Percentiles rank a stretch among this genome's conserved stretches.
Evolutionary conservation across 1,284 basidiomycete genomes (phyloP).

Genomic region (Leccinum variabile): DNA sequence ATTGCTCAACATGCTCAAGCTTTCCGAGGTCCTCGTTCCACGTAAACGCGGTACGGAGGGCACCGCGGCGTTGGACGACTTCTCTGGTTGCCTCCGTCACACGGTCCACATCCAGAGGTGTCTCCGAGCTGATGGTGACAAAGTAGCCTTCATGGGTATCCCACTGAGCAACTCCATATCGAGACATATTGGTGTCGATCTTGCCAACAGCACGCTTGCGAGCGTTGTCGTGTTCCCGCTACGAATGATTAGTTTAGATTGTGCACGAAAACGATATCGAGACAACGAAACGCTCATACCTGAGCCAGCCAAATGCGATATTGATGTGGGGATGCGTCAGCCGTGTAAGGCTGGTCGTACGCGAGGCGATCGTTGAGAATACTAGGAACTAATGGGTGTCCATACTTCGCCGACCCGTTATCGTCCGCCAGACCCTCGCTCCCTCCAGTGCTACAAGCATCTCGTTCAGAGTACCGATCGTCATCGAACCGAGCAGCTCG

Average conservation of each 20-base stretch:
- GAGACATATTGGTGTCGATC: constrained; percentile 28
- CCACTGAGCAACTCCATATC: constrained; percentile 32
- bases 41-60: constrained; percentile 28
- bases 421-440: constrained; percentile 12
- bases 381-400: constrained; percentile 27
- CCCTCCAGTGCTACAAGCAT: constrained; percentile 17
- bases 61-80: constrained; percentile 28
- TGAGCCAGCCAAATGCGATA: constrained; percentile 35
- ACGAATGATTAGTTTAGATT: neutral
- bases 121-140: constrained; percentile 24
- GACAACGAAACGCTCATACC: constrained; percentile 18
- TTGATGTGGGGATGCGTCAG: constrained; percentile 33
- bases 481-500: constrained; percentile 34
- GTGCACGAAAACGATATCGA: too few species aligned
- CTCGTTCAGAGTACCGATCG: constrained; percentile 26
- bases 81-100: constrained; percentile 28
- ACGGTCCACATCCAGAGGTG: constrained; percentile 24
- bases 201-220: constrained; percentile 21
- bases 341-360: constrained; percentile 32
- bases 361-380: constrained; percentile 32
- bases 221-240: constrained; percentile 28
- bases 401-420: constrained; percentile 31
- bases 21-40: constrained; percentile 31
- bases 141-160: constrained; percentile 32
- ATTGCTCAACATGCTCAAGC: constrained; percentile 24